Evolutionary conservation across 331 rosid species (phyloP), one percentile per base, ranked within the genome.

Genomic region (Erythrophleum ivorense): DNA sequence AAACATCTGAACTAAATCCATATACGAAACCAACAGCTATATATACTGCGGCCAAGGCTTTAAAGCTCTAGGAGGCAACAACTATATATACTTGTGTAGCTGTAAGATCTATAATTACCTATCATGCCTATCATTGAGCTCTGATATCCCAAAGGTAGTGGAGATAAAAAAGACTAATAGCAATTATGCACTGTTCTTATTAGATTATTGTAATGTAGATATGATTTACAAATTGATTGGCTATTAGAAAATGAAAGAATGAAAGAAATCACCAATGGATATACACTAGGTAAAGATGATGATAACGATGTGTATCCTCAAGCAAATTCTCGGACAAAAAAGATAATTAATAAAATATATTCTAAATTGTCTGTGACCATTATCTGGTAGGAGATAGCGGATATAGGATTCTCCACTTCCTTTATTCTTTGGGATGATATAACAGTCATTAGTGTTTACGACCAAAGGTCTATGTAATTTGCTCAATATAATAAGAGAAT

Each of bases 21-120:
- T 10, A 29, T 80, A 76, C 45, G 76, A 16, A 79, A 71, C 55
- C 54, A 70, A 52, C 54, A 64, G 53, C 71, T 58, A 82, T 54
- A 41, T 48, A 64, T 78, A 71, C 58, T 7, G 29, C n/a, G 21
- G 34, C 55, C 59, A 66, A 53, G 69, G 59, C 63, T 78, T 21
- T 41, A 70, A 38, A 45, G n/a, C n/a, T n/a, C n/a, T n/a, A n/a
- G n/a, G n/a, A n/a, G n/a, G n/a, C n/a, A n/a, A n/a, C n/a, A 79
- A 40, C 40, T 31, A 65, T 29, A 54, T 68, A 70, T 55, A 72
- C 48, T 41, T 34, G 8, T 11, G 73, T 69, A 79, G 53, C 46
- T 55, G 48, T 57, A 69, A 69, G 24, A 86, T 64, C 62, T 46
- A 57, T n/a, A 83, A 41, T 80, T 66, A 55, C 69, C 83, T 63